Evolutionary conservation across 305 asterid species (phyloP), one percentile per base, ranked within the genome.

Genomic region (Ilex paraguariensis): DNA sequence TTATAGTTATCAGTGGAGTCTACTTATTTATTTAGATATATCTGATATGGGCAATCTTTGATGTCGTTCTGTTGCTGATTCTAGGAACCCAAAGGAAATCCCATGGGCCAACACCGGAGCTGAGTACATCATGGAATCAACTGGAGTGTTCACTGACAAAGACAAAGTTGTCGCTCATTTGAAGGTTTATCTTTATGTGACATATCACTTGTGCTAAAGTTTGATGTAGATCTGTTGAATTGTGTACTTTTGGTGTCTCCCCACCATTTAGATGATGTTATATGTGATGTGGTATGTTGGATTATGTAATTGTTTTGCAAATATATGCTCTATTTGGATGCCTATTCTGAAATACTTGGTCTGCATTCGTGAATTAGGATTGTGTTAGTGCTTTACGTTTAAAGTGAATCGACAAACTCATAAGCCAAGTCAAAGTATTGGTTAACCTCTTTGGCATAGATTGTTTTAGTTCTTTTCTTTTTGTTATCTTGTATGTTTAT

Each of bases 101-200:
- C 96, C 95, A 64, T 88, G 95, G 95, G 93, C 50, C 42, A 86
- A 84, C 58, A 39, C 76, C 44, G 96, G 96, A 68, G 96, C 95
- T 7, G 96, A 88, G 10, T 86, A 15, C 63, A 89, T 89, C 46
- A 95, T 89, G n/a, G 95, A 89, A 73, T 89, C 96, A 14, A 89
- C 96, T 55, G 95, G 96, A 49, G 95, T 89, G 51, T 89, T 89
- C 87, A 89, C 96, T 3, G 95, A 86, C 85, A 89, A 84, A 92
- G 95, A 89, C 33, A 88, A 88, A 79, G 96, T 92, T 67, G 95
- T 95, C 68, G 88, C 90, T 21, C 96, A 86, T 79, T 82, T 88
- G 82, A 88, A 88, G 96, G 96, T 85, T 40, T 6, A 10, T 1
- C n/a, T n/a, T n/a, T n/a, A n/a, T n/a, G n/a, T n/a, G n/a, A n/a